Evolutionary conservation across 306 rosid species (phyloP).

Genomic region (Gleditsia sinensis): DNA sequence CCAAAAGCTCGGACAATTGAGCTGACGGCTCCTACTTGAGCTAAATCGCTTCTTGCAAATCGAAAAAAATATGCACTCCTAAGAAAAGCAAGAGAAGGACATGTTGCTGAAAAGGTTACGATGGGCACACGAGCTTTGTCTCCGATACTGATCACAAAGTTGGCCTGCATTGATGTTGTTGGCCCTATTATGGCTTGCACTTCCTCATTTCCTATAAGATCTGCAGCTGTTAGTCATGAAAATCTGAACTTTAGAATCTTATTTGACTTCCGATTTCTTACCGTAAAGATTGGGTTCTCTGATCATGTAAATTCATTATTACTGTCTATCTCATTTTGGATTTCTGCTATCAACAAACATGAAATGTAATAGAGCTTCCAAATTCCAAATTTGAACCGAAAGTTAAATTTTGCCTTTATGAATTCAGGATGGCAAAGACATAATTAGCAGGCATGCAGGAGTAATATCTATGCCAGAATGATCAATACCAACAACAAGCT

Average conservation of each 20-base stretch:
- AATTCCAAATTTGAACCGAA: too few relatives aligned
- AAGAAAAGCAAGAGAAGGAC: conserved; percentile 49
- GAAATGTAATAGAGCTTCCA: too few relatives aligned
- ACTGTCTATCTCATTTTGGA: too few relatives aligned
- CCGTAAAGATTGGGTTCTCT: too few relatives aligned
- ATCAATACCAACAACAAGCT: too few relatives aligned
- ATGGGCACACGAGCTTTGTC: conserved; percentile 55
- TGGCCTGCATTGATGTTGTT: conserved; percentile 49
- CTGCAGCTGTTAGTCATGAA: conserved; percentile 37
- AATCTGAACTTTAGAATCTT: background rate
- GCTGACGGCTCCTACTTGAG: conserved; percentile 49
- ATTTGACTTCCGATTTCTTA: background rate
- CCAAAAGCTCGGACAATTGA: conserved; percentile 45
- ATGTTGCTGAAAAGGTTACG: conserved; percentile 56
- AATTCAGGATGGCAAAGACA: too few relatives aligned
- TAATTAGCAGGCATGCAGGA: too few relatives aligned
- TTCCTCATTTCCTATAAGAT: conserved; percentile 50
- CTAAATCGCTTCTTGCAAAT: conserved; percentile 43
- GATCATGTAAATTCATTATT: too few relatives aligned
- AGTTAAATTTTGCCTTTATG: too few relatives aligned
- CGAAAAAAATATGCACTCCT: conserved; percentile 52
- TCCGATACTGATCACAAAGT: conserved; percentile 53
- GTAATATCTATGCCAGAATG: too few relatives aligned
- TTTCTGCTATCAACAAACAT: too few relatives aligned
- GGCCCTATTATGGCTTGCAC: conserved; percentile 64